Base-by-base conservation (phyloP, 225 moss, liverwort and hornwort genomes). In the Polytrichum formosum region DNA sequence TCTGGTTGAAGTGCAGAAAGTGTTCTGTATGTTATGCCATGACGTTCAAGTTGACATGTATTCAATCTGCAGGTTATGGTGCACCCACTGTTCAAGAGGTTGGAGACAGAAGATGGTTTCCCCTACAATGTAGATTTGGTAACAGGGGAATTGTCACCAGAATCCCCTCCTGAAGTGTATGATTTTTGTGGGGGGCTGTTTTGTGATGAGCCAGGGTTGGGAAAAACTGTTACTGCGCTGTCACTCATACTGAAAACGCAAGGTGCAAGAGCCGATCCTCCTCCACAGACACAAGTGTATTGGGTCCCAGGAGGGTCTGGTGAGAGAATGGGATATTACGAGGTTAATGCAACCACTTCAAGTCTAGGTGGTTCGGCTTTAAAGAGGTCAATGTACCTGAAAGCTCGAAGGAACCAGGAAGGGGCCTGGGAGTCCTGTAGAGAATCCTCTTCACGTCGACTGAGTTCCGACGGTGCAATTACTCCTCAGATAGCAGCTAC, bases 141-240 rank as follows among this genome's bases (percentile, higher is more conserved):
- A 59, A 82, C 94, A 35, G 97, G 97, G 72, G 92, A 91, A 68
- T 35, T 92, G 29, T 83, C 78, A 56, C 80, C 83, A 26, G 94
- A 90, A 70, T 56, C 55, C 37, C 90, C 91, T 74, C 18, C 7
- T 54, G 76, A 81, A 66, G 81, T 90, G 67, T 66, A 71, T 60
- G 97, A 97, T 70, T 92, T 92, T 72, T 83, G 85, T 71, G 97
- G 97, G 71, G 97, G 97, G 17, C 80, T 97, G 29, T 94, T 97
- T 76, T 97, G 97, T 78, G 97, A 97, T 77, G 97, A 97, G 70
- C 97, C 97, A 63, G 97, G 97, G 71, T 80, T 97, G 25, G 97
- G 97, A 1, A 97, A 97, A 78, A 97, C 97, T 28, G 90, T 97
- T 54, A 97, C 97, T 17, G 97, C 93, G 28, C 60, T 97, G 17